Evolutionary conservation across 2,329 filamentous ascomycete genomes (phyloP), one percentile per base, ranked within the genome.

Genomic region (Cercospora citrullina): DNA sequence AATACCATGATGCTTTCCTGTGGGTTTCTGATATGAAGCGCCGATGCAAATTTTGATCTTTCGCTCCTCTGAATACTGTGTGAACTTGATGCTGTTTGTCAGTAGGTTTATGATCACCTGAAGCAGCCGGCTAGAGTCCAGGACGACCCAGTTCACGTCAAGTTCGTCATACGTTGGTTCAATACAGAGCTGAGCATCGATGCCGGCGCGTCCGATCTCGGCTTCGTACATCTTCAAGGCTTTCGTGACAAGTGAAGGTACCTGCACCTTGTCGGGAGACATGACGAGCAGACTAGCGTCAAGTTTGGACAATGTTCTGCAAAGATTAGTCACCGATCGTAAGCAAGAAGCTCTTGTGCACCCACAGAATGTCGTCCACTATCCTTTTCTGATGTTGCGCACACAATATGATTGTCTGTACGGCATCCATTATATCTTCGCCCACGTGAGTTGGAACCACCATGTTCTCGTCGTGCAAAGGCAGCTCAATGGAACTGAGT

Each of bases 61-160:
- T 0, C 80, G 79, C 3, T 71, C 69, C 2, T 75, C 60, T 1
- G 77, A 75, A 23, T 77, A 72, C 45, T 81, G 79, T 0, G 82
- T 82, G 69, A 84, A 84, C 64, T 84, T 84, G 75, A 84, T 81
- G 0, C 80, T 79, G 60, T 83, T 83, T 8, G 81, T 83, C n/a
- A 83, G 76, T 1, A 83, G 74, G 57, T 79, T 79, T 66, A 79
- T 79, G 33, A 81, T 75, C 4, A 84, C 80, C 55, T 84, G 82
- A 0, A 82, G 78, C 9, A 83, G 72, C 23, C 81, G 76, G 36
- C 77, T 80, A 0, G 81, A 79, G 66, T 84, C 82, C 0, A 83
- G 71, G 21, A 80, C 75, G 3, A 83, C 74, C 67, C 79, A 77
- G 21, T 81, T 78, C 10, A 82, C 75, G 4, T 71, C 71, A 6